Base-by-base conservation (phyloP, 345 rosid genomes). In the Sonneratia alba region DNA sequence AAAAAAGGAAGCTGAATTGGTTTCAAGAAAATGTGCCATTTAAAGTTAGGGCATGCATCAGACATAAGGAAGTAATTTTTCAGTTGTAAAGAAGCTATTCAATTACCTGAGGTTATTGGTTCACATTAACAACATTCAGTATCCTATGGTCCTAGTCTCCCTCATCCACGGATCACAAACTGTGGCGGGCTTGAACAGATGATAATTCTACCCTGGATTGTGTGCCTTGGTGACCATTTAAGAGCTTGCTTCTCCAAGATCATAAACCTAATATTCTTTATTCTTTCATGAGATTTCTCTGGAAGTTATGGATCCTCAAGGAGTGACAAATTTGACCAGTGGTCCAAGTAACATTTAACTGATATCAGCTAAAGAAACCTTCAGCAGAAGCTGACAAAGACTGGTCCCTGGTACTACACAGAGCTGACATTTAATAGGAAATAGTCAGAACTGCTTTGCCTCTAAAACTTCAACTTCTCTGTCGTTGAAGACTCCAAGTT, bases 261-360 rank as follows among this genome's bases (percentile, higher is more conserved):
- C 67, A 82, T 85, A 68, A 75, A 70, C 69, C 83, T 81, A 37
- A 77, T 86, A 70, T 27, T 80, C 85, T 87, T 69, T 68, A 81
- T 77, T 88, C 92, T 81, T 81, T 88, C 68, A 89, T 55, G 66
- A 84, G 88, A 85, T 87, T 89, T 77, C 83, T 87, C 75, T 89
- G 96, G 82, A 93, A 93, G 64, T 95, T 91, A 76, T 89, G 90
- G 56, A 88, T 85, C 76, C 98, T 84, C 81, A 89, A 93, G 72
- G 85, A 89, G 76, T 88, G 92, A 75, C 87, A 85, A 74, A 88
- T 91, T 73, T 90, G 87, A 40, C 90, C 94, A 72, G 96, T 96
- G 70, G 96, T 84, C 73, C 83, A 94, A 38, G 90, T 83, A 76
- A 96, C 92, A 61, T 88, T 91, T 53, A 47, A 63, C 91, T 81